These are phyloP conservation scores for Quercus mongolica DNA, from an alignment of 306 rosid species.

Conservation along the genomic window DNA sequence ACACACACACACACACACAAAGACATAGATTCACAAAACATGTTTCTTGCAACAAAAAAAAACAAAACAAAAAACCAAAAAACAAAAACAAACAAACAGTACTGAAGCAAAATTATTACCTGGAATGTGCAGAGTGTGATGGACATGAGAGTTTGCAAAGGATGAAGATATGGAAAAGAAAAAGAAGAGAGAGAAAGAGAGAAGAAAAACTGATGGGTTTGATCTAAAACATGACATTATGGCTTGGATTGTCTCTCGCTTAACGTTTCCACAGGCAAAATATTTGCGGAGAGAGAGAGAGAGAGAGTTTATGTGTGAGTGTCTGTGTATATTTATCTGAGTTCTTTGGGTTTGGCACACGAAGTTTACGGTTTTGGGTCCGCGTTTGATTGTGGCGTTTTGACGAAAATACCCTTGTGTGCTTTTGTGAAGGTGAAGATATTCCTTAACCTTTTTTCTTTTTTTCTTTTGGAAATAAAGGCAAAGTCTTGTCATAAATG, in stretches of 20 bases:
- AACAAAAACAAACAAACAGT: not conserved
- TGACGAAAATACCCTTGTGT: constrained; percentile 13
- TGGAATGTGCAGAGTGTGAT: not conserved
- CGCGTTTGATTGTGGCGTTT: not conserved
- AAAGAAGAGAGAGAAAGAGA: constrained; percentile 10
- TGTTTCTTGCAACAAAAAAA: not conserved
- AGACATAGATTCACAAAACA: too few species aligned
- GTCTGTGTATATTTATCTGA: not conserved
- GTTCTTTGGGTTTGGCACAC: not conserved
- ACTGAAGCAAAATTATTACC: constrained; percentile 12
- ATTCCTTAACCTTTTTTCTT: too few species aligned
- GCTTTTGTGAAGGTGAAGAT: too few species aligned
- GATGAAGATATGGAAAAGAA: constrained; percentile 15
- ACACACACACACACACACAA: constrained; percentile 14
- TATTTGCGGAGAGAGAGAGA: not conserved
- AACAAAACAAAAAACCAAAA: not conserved
- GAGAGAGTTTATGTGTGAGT: not conserved
- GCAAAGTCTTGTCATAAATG: too few species aligned
- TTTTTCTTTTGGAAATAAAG: too few species aligned
- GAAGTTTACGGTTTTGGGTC: too few species aligned
- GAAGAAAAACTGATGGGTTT: constrained; percentile 10
- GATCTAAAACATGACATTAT: constrained; percentile 37
- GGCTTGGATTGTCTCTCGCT: constrained; percentile 19
- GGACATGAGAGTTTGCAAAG: constrained; percentile 14
- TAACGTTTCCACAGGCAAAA: constrained; percentile 17